Evolutionary conservation across 495 filamentous ascomycete genomes (phyloP).

Genomic region (Penicillium crystallinum): DNA sequence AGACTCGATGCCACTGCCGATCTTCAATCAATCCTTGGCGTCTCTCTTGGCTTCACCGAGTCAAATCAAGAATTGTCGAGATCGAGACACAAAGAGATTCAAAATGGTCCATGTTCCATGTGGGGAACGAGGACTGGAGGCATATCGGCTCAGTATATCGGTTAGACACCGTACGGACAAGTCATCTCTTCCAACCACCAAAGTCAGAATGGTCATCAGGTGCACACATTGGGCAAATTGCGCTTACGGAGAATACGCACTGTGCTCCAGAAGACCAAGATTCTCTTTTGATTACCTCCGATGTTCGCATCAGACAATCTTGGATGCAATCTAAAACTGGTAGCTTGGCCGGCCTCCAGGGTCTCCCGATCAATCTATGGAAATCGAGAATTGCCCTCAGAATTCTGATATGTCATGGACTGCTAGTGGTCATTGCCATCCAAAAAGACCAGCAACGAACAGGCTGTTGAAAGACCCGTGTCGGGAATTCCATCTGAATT

Average conservation of each 20-base stretch:
- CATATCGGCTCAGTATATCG: no score
- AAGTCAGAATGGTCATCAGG: no score
- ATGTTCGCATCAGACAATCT: background rate
- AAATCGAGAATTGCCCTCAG: no score
- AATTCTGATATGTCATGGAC: background rate
- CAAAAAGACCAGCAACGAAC: background rate
- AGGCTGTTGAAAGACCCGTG: background rate
- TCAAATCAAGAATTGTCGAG: background rate
- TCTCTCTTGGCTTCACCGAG: slow-evolving; percentile 1
- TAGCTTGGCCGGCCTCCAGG: no score
- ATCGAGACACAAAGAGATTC: no score
- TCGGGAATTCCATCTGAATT: background rate
- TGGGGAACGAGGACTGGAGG: no score
- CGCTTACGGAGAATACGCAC: background rate
- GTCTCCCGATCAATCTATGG: no score
- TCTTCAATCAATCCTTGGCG: background rate
- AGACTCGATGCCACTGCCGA: background rate
- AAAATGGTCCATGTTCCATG: no score
- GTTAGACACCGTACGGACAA: no score
- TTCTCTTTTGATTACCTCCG: background rate
- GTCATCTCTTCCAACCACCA: no score
- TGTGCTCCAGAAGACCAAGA: background rate
- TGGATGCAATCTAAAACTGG: background rate
- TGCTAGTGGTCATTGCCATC: background rate
- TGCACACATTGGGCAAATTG: no score